Base-by-base conservation (phyloP, 1,139 yeast genomes). In the Suhomyces taliae region DNA sequence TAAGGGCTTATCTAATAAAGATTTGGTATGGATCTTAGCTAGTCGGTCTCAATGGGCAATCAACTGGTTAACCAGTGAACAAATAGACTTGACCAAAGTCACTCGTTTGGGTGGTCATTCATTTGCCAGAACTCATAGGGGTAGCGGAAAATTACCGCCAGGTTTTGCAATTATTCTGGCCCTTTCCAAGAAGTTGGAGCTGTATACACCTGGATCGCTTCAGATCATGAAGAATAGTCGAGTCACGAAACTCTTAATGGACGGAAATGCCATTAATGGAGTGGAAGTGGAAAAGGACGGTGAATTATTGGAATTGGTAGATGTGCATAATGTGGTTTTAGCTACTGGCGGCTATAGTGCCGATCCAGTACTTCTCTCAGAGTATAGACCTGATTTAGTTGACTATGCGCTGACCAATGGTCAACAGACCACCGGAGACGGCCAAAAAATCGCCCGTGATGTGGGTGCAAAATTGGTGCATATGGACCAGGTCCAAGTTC, bases 331-430 rank as follows among this genome's bases (percentile, higher is more conserved):
- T 44, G 57, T 71, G 4, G 62, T 71, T 1, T 55, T 71, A 39
- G 74, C 76, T 8, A 71, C 76, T 5, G 76, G 76, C 10, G 76
- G 76, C 2, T 69, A 48, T 53, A 63, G 72, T 9, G 76, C 73
- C 2, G 74, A 70, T 53, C 41, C 50, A 9, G 47, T 48, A 31
- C 56, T 70, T 19, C 48, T 71, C n/a, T 48, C 52, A n/a, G 51
- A 64, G 37, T 62, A 58, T 48, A 49, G 75, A 36, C 74, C 74
- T 4, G 76, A 71, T 48, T 57, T 70, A 39, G 7, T 64, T 2
- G 47, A 53, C 12, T 56, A 59, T n/a, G 71, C 76, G 2, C 66
- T 66, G 61, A 69, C 76, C 6, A 71, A 71, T 53, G 71, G 71
- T 11, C 55, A 48, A 8, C 63, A 61, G 44, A 69, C 74, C 2